Evolutionary conservation across 495 filamentous ascomycete species (phyloP), one percentile per base, ranked within the genome.

Genomic region (Lepraria neglecta): DNA sequence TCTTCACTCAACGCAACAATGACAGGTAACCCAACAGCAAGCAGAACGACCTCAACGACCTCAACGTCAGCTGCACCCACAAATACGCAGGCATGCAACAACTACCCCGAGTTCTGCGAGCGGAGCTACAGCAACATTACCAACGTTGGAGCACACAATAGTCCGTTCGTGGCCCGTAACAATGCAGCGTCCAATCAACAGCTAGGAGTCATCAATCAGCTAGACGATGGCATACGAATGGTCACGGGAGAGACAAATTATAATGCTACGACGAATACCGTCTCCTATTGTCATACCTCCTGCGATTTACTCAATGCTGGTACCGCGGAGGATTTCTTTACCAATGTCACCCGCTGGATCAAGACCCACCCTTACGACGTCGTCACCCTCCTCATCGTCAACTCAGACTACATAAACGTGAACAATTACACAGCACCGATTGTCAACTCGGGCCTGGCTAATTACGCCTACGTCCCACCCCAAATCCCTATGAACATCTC

Each of bases 121-220:
- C 80, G 91, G 51, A 84, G 83, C 59, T 97, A 92, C 69, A 88
- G 87, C 75, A 94, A 96, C 71, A 89, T 97, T 70, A 94, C 91
- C 58, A 78, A 89, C 69, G 84, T 97, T 4, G 88, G 86, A 24
- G 86, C 88, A 15, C 86, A 97, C 75, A 96, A 96, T 75, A 91
- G 87, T 38, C 88, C 91, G 21, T 97, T 97, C 70, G 82, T 84
- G 27, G 48, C 69, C 38, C 67, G 77, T 67, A 83, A 87, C 68
- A 87, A 88, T 71, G 80, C 84, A 3, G 90, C 87, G 1, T 80
- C 87, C 58, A 97, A 96, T 70, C 92, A 97, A 71, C 74, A 77
- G 6, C 74, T 87, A 42, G 71, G 75, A 52, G 89, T 96, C 48
- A 77, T 77, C 6, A 71, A 80, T 52, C 92, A 97, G 74, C 75